phyloP scores from a whole-genome alignment of 2,329 filamentous ascomycete species.

The Ophiostoma sp. region DNA sequence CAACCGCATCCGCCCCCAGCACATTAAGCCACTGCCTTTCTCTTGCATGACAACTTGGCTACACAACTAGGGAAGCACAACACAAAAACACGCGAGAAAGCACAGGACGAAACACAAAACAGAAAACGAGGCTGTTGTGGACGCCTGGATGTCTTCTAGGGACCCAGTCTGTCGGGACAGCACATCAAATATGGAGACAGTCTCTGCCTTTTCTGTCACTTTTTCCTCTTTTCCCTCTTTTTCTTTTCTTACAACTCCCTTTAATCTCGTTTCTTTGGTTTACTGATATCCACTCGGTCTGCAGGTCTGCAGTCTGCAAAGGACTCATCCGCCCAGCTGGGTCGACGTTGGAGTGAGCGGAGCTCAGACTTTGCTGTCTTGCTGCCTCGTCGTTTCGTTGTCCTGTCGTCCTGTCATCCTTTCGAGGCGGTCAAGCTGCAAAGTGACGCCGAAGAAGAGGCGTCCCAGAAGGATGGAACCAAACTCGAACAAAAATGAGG shows the following conservation, averaged over 20 bases:
- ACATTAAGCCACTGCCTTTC: neutral
- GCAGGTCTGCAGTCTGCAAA: neutral
- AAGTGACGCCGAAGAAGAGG: neutral
- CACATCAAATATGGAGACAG: slow-evolving; percentile 17
- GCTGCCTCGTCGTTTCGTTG: neutral
- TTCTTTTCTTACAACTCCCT: neutral
- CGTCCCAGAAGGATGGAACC: neutral
- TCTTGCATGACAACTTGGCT: neutral
- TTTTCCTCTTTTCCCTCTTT: neutral
- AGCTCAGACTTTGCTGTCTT: neutral
- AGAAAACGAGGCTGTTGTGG: slow-evolving; percentile 7
- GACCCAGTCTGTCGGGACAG: slow-evolving; percentile 25
- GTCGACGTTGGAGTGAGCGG: neutral
- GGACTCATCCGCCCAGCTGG: neutral
- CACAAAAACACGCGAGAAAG: neutral
- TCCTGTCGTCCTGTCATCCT: neutral
- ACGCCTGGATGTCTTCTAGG: neutral
- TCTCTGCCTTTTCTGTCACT: neutral
- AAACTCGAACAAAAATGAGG: neutral
- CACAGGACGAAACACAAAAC: neutral
- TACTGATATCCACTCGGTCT: neutral
- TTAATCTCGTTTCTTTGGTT: neutral
- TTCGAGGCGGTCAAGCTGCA: neutral
- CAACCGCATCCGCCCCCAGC: neutral
- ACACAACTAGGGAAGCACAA: neutral